Percentiles rank a stretch among this genome's conserved stretches.
Evolutionary conservation across 805 yeast genomes (phyloP).

Genomic region (Barnettozyma sucrosica): DNA sequence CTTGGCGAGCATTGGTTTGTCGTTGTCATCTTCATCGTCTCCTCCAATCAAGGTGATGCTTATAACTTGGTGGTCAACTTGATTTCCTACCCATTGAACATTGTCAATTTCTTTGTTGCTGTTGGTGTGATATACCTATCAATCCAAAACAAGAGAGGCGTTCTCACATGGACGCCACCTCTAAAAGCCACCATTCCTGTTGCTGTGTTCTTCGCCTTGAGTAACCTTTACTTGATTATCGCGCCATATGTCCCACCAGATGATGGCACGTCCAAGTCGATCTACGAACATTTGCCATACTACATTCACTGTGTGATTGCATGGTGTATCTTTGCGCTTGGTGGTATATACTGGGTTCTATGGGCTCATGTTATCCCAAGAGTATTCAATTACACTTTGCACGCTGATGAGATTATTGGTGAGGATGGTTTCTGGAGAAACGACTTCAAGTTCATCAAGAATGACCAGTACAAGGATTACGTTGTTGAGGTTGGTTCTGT

Average conservation of each 20-base stretch:
- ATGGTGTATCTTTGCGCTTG: slow-evolving; percentile 65
- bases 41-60: slow-evolving; percentile 86
- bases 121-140: slow-evolving; percentile 56
- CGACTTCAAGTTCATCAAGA: slow-evolving; percentile 39
- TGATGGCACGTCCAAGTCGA: slow-evolving; percentile 56
- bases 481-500: slow-evolving; percentile 8
- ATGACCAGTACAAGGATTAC: slow-evolving; percentile 20
- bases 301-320: slow-evolving; percentile 80
- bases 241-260: slow-evolving; percentile 80
- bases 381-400: slow-evolving; percentile 46
- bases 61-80: slow-evolving; percentile 75
- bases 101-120: slow-evolving; percentile 62
- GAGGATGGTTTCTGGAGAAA: slow-evolving; percentile 72
- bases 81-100: slow-evolving; percentile 76
- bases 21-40: slow-evolving; percentile 66
- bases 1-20: slow-evolving; percentile 72
- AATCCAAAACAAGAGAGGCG: slow-evolving; percentile 45
- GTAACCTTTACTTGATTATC: slow-evolving; percentile 60
- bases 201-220: slow-evolving; percentile 53
- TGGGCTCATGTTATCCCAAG: slow-evolving; percentile 58
- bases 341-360: slow-evolving; percentile 58
- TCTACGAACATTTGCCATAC: slow-evolving; percentile 67
- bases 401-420: slow-evolving; percentile 49
- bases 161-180: slow-evolving; percentile 62
- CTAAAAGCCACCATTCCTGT: slow-evolving; percentile 62